Evolutionary conservation across 1,284 basidiomycete genomes (phyloP).

Genomic region (Entoloma clypeatum): DNA sequence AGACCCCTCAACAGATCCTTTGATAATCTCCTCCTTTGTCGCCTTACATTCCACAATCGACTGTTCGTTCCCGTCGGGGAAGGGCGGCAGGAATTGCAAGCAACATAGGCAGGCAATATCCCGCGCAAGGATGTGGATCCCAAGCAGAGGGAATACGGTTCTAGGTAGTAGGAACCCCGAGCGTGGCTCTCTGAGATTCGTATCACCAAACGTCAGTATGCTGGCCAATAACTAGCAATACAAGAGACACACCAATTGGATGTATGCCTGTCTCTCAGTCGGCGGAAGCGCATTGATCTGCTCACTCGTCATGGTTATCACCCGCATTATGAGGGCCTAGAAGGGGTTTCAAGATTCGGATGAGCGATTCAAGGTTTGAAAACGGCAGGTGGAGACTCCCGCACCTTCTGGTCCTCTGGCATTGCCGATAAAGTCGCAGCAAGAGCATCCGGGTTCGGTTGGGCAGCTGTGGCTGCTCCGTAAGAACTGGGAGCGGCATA

Average conservation of each 20-base stretch:
- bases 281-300: slow-evolving; percentile 61
- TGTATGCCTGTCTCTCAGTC: slow-evolving; percentile 57
- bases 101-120: too few species aligned
- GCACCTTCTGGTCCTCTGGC: slow-evolving; percentile 67
- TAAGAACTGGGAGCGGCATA: slow-evolving; percentile 18
- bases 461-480: slow-evolving; percentile 10
- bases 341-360: too few species aligned
- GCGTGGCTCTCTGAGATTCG: slow-evolving; percentile 26
- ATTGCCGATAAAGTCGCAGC: slow-evolving; percentile 55
- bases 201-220: background rate
- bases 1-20: too few species aligned
- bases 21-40: too few species aligned
- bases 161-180: slow-evolving; percentile 25
- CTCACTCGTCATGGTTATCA: slow-evolving; percentile 67
- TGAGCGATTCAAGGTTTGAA: slow-evolving; percentile 1
- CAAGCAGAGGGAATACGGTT: too few species aligned
- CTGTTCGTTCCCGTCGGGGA: too few species aligned
- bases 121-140: too few species aligned
- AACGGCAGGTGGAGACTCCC: slow-evolving; percentile 11
- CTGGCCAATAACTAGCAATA: background rate
- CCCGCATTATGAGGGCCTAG: slow-evolving; percentile 63
- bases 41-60: too few species aligned
- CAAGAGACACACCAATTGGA: slow-evolving; percentile 57
- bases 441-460: slow-evolving; percentile 24
- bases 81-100: too few species aligned